A percentile compares a stretch with the other conserved stretches of the same genome.
Conservation (phyloP, 495 filamentous ascomycete genomes). For the Parathielavia appendiculata region DNA sequence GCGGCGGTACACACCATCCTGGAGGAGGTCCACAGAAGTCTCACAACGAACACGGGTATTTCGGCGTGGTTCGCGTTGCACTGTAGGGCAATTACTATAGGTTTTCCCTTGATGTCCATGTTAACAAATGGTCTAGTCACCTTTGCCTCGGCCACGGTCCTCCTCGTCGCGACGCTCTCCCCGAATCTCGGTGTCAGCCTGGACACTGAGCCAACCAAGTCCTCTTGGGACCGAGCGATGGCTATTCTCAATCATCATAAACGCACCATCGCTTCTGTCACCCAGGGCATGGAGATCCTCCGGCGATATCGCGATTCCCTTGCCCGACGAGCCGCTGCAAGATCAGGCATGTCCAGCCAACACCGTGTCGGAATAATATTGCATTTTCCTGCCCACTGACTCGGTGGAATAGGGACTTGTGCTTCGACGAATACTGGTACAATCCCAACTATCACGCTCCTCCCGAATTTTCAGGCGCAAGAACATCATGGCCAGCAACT, state of each 20-base stretch:
- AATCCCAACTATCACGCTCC: too few species aligned
- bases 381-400: too few species aligned
- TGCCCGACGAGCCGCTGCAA: background rate
- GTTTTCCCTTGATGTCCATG: background rate
- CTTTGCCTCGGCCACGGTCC: slow-evolving; percentile 17
- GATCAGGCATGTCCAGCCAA: background rate
- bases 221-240: slow-evolving; percentile 21
- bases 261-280: slow-evolving; percentile 13
- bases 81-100: too few species aligned
- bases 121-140: slow-evolving; percentile 10
- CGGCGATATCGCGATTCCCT: slow-evolving; percentile 10
- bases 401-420: too few species aligned
- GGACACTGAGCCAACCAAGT: slow-evolving; percentile 12
- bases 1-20: slow-evolving; percentile 21
- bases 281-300: slow-evolving; percentile 14
- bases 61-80: slow-evolving; percentile 20
- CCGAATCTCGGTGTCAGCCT: slow-evolving; percentile 16
- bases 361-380: too few species aligned
- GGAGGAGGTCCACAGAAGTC: slow-evolving; percentile 16
- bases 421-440: too few species aligned
- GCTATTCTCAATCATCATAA: slow-evolving; percentile 17
- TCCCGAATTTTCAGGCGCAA: too few species aligned
- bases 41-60: slow-evolving; percentile 5
- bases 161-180: slow-evolving; percentile 18
- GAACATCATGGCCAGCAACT: background rate